These are phyloP conservation scores for Candida alai DNA, from an alignment of 805 yeast species.

Conservation along the genomic window DNA sequence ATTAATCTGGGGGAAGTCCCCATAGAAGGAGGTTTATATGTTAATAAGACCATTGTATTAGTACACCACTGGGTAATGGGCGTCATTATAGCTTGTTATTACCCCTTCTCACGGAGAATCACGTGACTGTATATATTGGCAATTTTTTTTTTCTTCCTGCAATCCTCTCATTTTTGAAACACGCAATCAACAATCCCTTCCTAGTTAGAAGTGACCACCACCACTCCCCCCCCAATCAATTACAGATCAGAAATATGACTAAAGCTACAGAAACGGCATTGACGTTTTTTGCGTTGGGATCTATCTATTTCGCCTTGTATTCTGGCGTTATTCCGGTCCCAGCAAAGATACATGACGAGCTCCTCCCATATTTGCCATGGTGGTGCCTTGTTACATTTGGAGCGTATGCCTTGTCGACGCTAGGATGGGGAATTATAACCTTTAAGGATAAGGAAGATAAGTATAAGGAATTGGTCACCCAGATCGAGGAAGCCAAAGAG, in stretches of 20 bases:
- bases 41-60: too few species aligned
- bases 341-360: slow-evolving; percentile 43
- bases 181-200: too few species aligned
- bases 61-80: too few species aligned
- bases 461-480: slow-evolving; percentile 55
- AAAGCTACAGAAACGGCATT: slow-evolving; percentile 60
- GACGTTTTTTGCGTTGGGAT: slow-evolving; percentile 41
- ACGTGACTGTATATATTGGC: neutral
- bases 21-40: too few species aligned
- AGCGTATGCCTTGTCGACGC: slow-evolving; percentile 60
- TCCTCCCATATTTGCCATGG: slow-evolving; percentile 65
- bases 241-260: slow-evolving; percentile 42
- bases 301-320: slow-evolving; percentile 51
- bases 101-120: too few species aligned
- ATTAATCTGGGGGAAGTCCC: too few species aligned
- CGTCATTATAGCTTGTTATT: too few species aligned
- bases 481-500: slow-evolving; percentile 59
- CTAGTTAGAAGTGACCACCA: too few species aligned
- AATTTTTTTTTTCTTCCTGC: neutral
- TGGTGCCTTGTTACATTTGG: slow-evolving; percentile 71
- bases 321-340: slow-evolving; percentile 54
- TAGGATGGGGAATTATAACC: slow-evolving; percentile 66
- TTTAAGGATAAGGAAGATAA: slow-evolving; percentile 70
- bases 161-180: neutral
- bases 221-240: neutral